A percentile compares a stretch with the other conserved stretches of the same genome.
Evolutionary conservation across 805 yeast genomes (phyloP).

Genomic region (Nakazawaea populi): DNA sequence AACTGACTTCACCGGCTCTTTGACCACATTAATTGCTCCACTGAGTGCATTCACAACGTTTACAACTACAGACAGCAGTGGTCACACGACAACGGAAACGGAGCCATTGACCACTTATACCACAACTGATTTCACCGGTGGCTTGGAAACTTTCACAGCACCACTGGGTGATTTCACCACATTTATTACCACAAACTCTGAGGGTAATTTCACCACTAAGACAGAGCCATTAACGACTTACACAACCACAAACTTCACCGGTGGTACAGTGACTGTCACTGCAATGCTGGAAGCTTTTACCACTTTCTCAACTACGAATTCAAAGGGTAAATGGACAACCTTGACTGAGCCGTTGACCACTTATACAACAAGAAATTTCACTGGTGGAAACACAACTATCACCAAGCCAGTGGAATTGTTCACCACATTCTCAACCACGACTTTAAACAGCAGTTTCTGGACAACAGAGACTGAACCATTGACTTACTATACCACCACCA

Average conservation of each 20-base stretch:
- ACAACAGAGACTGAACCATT: neutral
- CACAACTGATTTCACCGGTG: neutral
- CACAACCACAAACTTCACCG: neutral
- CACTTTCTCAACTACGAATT: neutral
- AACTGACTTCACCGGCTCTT: too few species aligned
- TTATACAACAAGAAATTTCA: neutral
- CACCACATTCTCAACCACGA: neutral
- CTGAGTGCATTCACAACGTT: neutral
- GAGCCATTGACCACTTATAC: neutral
- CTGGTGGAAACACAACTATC: neutral
- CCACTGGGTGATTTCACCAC: conserved; percentile 1
- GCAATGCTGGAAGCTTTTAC: neutral
- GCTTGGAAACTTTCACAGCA: neutral
- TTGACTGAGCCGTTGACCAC: neutral
- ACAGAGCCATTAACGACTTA: neutral
- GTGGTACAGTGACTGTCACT: neutral
- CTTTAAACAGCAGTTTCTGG: neutral
- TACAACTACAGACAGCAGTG: neutral
- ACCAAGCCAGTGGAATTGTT: neutral
- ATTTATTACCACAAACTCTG: neutral
- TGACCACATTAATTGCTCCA: neutral
- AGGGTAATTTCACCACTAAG: neutral
- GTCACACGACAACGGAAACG: neutral
- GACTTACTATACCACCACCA: neutral
- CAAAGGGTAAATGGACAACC: neutral